These are phyloP conservation scores for Aspergillus cavernicola DNA, from an alignment of 495 filamentous ascomycete genomes.

Conservation along the genomic window DNA sequence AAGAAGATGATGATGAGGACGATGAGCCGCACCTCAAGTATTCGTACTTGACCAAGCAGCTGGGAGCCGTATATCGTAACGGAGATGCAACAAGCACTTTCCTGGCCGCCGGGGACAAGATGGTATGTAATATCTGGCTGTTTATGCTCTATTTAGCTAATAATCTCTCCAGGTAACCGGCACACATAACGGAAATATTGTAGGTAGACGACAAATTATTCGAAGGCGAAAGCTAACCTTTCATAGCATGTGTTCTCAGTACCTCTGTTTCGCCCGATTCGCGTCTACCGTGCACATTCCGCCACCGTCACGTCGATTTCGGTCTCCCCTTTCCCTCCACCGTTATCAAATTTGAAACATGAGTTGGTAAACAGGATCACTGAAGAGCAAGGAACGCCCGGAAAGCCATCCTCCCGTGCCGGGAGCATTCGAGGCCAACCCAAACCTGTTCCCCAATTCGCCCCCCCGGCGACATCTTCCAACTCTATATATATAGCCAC, in stretches of 20 bases:
- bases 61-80: constrained; percentile 82
- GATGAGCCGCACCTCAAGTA: constrained; percentile 97
- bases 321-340: constrained; percentile 84
- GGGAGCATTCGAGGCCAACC: constrained; percentile 50
- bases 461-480: constrained; percentile 63
- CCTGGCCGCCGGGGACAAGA: constrained; percentile 89
- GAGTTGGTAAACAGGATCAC: constrained; percentile 47
- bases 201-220: constrained; percentile 46
- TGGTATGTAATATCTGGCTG: constrained; percentile 53
- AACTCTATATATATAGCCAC: constrained; percentile 90
- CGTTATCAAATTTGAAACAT: constrained; percentile 55
- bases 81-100: constrained; percentile 91
- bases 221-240: constrained; percentile 21
- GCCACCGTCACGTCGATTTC: constrained; percentile 87
- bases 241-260: constrained; percentile 77
- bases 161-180: constrained; percentile 66
- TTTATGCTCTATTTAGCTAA: constrained; percentile 14
- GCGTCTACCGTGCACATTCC: constrained; percentile 85
- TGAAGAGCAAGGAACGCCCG: constrained; percentile 43
- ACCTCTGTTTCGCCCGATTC: constrained; percentile 71
- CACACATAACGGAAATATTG: constrained; percentile 95
- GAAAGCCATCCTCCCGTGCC: constrained; percentile 42
- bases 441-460: constrained; percentile 36
- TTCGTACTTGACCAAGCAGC: constrained; percentile 71
- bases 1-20: constrained; percentile 79